These are phyloP conservation scores for Afroboletus lepidellus DNA, from an alignment of 1,284 basidiomycete species.

Conservation along the genomic window DNA sequence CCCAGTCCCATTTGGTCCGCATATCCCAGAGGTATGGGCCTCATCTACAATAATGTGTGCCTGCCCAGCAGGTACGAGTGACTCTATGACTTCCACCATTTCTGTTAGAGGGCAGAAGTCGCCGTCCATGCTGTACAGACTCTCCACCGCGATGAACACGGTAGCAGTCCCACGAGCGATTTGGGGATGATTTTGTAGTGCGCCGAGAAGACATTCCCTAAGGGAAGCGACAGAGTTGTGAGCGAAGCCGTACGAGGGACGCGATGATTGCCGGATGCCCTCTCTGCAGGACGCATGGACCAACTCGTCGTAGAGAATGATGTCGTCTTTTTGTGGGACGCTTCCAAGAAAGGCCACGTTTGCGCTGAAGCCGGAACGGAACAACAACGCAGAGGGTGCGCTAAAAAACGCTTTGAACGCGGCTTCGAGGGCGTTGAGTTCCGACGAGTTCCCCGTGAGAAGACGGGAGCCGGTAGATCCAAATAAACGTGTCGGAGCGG, in stretches of 20 bases:
- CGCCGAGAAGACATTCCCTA: conserved; percentile 25
- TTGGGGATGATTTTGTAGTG: conserved; percentile 23
- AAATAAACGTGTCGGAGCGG: conserved; percentile 33
- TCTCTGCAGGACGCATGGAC: conserved; percentile 62
- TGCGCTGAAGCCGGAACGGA: conserved; percentile 63
- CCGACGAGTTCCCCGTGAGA: conserved; percentile 44
- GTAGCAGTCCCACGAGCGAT: conserved; percentile 32
- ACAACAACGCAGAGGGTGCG: conserved; percentile 47
- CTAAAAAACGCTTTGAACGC: conserved; percentile 14
- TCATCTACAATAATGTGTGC: conserved; percentile 50
- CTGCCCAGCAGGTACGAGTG: conserved; percentile 33
- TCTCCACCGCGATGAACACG: conserved; percentile 52
- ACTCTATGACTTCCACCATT: conserved; percentile 39
- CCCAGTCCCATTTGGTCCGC: conserved; percentile 47
- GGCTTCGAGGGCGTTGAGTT: conserved; percentile 15
- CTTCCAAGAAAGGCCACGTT: conserved; percentile 55
- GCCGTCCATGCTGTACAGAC: conserved; percentile 67
- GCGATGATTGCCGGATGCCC: conserved; percentile 46
- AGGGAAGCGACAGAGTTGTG: conserved; percentile 45
- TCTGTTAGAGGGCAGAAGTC: conserved; percentile 51
- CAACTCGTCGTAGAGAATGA: conserved; percentile 57
- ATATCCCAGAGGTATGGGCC: conserved; percentile 51
- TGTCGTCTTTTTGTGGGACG: conserved; percentile 51
- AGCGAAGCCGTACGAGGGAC: conserved; percentile 37
- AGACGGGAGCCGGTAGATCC: conserved; percentile 62